phyloP scores from a whole-genome alignment of 495 filamentous ascomycete genomes.

The Aspergillus incahuasiensis region DNA sequence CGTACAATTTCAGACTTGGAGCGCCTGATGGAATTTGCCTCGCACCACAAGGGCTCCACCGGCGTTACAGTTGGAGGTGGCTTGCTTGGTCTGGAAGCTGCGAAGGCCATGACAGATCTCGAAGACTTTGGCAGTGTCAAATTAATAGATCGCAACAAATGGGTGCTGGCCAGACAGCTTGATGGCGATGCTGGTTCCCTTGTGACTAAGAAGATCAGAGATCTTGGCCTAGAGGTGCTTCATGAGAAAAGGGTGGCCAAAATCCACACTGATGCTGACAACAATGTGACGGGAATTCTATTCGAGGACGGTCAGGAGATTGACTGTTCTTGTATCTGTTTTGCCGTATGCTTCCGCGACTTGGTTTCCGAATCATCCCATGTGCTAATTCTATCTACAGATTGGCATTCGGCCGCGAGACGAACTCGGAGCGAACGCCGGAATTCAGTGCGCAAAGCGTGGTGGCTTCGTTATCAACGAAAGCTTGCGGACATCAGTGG shows the following conservation, averaged over 20 bases:
- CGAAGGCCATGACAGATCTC: conserved; percentile 92
- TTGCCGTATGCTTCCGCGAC: conserved; percentile 58
- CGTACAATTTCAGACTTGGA: conserved; percentile 83
- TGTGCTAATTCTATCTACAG: conserved; percentile 15
- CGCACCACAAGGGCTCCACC: conserved; percentile 57
- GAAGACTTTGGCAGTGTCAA: conserved; percentile 72
- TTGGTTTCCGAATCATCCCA: neutral
- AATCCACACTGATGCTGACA: conserved; percentile 63
- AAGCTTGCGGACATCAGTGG: conserved; percentile 63
- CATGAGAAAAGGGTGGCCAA: conserved; percentile 71
- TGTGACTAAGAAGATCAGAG: conserved; percentile 78
- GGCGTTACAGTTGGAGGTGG: conserved; percentile 90
- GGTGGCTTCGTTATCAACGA: conserved; percentile 76
- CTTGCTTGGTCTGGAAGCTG: conserved; percentile 84
- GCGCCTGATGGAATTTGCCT: conserved; percentile 70
- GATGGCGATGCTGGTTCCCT: conserved; percentile 79
- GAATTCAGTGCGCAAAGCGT: conserved; percentile 68
- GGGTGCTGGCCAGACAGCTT: conserved; percentile 83
- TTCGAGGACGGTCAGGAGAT: conserved; percentile 86
- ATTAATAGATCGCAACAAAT: conserved; percentile 83
- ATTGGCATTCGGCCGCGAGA: conserved; percentile 86
- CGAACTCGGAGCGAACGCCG: conserved; percentile 65
- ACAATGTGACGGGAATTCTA: conserved; percentile 66
- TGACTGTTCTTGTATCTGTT: conserved; percentile 81
- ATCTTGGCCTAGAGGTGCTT: conserved; percentile 79